Percentiles rank a stretch among this genome's conserved stretches.
Evolutionary conservation across 768 basidiomycete species (phyloP).

Genomic region (Rickenella mellea): DNA sequence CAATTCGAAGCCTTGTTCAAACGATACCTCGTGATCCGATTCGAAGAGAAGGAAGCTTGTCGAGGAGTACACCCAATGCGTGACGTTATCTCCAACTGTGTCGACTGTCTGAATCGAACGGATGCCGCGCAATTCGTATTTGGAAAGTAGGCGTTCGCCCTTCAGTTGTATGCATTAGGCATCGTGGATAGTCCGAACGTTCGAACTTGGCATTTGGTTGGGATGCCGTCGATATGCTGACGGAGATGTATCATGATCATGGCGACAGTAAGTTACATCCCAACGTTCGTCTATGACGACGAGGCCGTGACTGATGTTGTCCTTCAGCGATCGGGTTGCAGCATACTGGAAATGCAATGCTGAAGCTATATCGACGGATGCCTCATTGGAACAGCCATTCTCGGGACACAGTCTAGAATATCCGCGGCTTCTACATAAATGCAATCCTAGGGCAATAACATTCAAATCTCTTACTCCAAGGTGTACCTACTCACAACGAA

Average conservation of each 20-base stretch:
- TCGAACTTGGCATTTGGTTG: constrained; percentile 83
- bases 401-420: constrained; percentile 90
- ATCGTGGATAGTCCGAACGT: constrained; percentile 82
- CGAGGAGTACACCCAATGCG: constrained; percentile 86
- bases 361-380: constrained; percentile 90
- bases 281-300: not conserved
- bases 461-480: not conserved
- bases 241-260: constrained; percentile 98
- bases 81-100: constrained; percentile 94
- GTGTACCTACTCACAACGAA: too few relatives aligned
- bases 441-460: constrained; percentile 64
- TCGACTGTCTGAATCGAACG: constrained; percentile 93
- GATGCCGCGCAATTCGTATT: constrained; percentile 96
- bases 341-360: constrained; percentile 92
- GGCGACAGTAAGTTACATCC: constrained; percentile 65
- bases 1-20: constrained; percentile 89
- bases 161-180: constrained; percentile 91
- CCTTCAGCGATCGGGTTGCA: constrained; percentile 80
- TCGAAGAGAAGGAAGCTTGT: constrained; percentile 85
- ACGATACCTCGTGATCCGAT: constrained; percentile 90
- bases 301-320: not conserved
- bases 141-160: constrained; percentile 87
- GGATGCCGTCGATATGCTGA: constrained; percentile 91
- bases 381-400: constrained; percentile 98
- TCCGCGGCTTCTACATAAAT: constrained; percentile 93